A percentile compares a stretch with the other conserved stretches of the same genome.
phyloP scores from a whole-genome alignment of 345 rosid species.

The Sisymbrium irio region DNA sequence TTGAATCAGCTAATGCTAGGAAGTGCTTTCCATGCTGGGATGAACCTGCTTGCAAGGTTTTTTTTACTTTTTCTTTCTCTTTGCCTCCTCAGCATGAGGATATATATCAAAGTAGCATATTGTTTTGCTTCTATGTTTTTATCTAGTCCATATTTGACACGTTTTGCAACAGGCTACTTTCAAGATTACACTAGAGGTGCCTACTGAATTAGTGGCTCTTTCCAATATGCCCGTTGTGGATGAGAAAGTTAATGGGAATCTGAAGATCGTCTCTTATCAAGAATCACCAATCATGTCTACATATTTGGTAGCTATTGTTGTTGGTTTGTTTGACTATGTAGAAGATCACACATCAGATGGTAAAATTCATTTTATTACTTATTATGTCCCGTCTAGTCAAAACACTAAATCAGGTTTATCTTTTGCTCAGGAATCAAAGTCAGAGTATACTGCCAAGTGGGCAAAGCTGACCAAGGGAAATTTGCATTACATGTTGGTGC shows the following conservation, averaged over 20 bases:
- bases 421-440: constrained; percentile 65
- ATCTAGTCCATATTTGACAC: neutral
- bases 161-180: constrained; percentile 70
- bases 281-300: constrained; percentile 97
- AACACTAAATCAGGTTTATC: constrained; percentile 6
- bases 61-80: too few species aligned
- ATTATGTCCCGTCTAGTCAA: neutral
- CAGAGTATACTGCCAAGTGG: constrained; percentile 88
- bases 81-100: neutral
- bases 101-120: neutral
- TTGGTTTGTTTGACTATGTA: constrained; percentile 85
- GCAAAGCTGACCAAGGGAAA: constrained; percentile 81
- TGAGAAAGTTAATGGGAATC: constrained; percentile 66
- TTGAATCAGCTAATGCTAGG: constrained; percentile 96
- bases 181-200: constrained; percentile 87
- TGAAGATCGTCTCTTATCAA: constrained; percentile 67
- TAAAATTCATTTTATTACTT: constrained; percentile 17
- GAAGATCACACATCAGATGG: constrained; percentile 94
- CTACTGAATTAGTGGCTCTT: constrained; percentile 76
- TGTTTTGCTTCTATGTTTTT: too few species aligned
- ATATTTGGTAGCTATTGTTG: constrained; percentile 86
- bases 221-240: constrained; percentile 82
- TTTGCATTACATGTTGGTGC: constrained; percentile 95
- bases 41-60: constrained; percentile 99
- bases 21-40: constrained; percentile 98